A percentile compares a stretch with the other conserved stretches of the same genome.
Evolutionary conservation across 768 basidiomycete species (phyloP).

Genomic region (Russula earlei): DNA sequence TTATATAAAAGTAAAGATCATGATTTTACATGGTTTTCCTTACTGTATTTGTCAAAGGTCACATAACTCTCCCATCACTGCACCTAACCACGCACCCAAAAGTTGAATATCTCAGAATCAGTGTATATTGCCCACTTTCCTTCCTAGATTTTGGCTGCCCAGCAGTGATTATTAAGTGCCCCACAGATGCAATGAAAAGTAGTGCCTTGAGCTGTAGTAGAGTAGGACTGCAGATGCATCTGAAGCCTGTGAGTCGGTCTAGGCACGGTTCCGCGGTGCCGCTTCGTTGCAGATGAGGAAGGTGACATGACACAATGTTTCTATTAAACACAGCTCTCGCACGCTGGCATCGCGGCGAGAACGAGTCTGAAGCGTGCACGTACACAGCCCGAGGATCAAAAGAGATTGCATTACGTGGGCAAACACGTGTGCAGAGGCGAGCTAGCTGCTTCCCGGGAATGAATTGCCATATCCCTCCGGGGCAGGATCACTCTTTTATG

Average conservation of each 20-base stretch:
- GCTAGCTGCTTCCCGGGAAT: neutral
- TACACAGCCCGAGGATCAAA: conserved; percentile 1
- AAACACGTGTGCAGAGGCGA: neutral
- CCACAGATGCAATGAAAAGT: too few species aligned
- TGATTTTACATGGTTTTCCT: too few species aligned
- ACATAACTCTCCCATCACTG: too few species aligned
- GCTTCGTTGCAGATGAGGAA: neutral
- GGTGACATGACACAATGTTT: conserved; percentile 1
- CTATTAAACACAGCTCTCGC: conserved; percentile 2
- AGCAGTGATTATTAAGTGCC: too few species aligned
- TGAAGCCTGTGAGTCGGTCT: neutral
- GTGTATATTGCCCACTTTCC: too few species aligned
- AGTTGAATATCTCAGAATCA: too few species aligned
- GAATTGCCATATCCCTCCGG: neutral
- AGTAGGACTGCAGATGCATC: too few species aligned
- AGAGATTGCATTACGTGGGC: neutral
- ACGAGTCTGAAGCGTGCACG: neutral
- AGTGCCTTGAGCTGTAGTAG: too few species aligned
- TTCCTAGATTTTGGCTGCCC: too few species aligned
- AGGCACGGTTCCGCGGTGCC: neutral
- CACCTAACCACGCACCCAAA: too few species aligned
- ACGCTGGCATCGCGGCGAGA: neutral
- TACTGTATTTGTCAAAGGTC: too few species aligned
- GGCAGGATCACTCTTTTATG: neutral
- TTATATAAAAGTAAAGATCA: too few species aligned